phyloP scores from a whole-genome alignment of 2,329 filamentous ascomycete genomes.

The Colletotrichum sp. region DNA sequence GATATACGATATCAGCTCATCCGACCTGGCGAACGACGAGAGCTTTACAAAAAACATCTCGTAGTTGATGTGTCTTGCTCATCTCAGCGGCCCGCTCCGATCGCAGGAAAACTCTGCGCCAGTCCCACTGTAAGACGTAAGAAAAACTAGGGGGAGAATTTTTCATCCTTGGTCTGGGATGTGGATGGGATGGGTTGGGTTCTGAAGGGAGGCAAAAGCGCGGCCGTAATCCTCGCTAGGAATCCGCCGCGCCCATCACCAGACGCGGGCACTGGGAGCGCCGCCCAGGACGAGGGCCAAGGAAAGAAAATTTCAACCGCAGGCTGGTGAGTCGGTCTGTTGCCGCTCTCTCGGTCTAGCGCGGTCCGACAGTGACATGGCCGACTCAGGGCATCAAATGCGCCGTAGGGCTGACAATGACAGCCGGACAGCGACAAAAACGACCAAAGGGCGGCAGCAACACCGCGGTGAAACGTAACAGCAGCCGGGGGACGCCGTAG shows the following conservation, averaged over 20 bases:
- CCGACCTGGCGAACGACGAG: background rate
- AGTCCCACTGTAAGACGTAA: slow-evolving; percentile 19
- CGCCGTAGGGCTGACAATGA: slow-evolving; percentile 15
- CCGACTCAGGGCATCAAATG: background rate
- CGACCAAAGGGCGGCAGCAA: background rate
- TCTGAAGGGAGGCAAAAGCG: background rate
- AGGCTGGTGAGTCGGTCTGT: background rate
- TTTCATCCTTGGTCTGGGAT: background rate
- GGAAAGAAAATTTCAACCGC: background rate
- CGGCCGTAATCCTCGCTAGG: background rate
- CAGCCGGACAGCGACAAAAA: background rate
- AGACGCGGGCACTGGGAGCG: background rate
- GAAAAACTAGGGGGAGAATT: slow-evolving; percentile 4
- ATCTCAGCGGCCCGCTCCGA: slow-evolving; percentile 9
- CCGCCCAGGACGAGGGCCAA: background rate
- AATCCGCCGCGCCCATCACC: background rate
- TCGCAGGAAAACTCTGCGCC: slow-evolving; percentile 8
- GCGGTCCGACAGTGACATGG: background rate
- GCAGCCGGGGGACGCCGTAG: background rate
- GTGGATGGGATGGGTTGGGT: background rate
- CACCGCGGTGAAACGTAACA: background rate
- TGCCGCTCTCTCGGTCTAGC: background rate
- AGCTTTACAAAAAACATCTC: slow-evolving; percentile 1
- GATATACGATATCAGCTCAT: background rate
- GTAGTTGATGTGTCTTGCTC: background rate